These are phyloP conservation scores for Penicillium coffeae DNA, from an alignment of 495 filamentous ascomycete species.

Conservation along the genomic window DNA sequence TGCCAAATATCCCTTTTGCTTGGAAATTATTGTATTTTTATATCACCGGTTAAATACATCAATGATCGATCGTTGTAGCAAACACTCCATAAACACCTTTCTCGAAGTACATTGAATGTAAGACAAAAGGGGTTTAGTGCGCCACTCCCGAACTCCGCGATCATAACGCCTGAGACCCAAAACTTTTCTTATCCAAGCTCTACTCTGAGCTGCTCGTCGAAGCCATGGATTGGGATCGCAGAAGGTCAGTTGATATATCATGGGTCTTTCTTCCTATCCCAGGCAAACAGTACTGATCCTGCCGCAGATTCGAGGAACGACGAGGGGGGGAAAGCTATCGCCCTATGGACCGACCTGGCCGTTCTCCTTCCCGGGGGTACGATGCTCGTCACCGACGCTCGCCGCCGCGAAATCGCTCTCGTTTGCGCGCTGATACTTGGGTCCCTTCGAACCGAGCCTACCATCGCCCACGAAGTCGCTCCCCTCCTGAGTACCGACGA, in stretches of 20 bases:
- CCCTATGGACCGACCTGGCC: conserved; percentile 35
- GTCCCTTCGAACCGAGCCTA: conserved; percentile 37
- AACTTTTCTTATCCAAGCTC: neutral
- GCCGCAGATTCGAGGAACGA: conserved; percentile 50
- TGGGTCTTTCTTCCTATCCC: neutral
- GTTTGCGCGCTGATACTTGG: conserved; percentile 47
- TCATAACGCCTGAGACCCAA: neutral
- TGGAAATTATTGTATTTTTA: neutral
- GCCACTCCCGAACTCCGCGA: neutral
- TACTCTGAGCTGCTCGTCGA: neutral
- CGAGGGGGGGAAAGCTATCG: conserved; percentile 54
- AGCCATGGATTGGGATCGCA: conserved; percentile 49
- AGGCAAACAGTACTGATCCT: conserved; percentile 6
- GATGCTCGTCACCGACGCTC: conserved; percentile 38
- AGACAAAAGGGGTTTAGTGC: neutral
- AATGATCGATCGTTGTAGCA: neutral
- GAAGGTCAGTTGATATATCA: conserved; percentile 33
- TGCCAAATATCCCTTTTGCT: neutral
- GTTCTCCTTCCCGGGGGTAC: conserved; percentile 37
- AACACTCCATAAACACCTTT: neutral
- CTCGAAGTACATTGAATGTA: neutral
- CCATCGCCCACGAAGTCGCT: conserved; percentile 41
- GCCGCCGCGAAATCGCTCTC: conserved; percentile 39
- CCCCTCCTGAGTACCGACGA: conserved; percentile 38
- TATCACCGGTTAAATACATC: neutral